A percentile compares a stretch with the other conserved stretches of the same genome.
Evolutionary conservation across 1,284 basidiomycete species (phyloP).

Genomic region (Trichosporon ovoides): DNA sequence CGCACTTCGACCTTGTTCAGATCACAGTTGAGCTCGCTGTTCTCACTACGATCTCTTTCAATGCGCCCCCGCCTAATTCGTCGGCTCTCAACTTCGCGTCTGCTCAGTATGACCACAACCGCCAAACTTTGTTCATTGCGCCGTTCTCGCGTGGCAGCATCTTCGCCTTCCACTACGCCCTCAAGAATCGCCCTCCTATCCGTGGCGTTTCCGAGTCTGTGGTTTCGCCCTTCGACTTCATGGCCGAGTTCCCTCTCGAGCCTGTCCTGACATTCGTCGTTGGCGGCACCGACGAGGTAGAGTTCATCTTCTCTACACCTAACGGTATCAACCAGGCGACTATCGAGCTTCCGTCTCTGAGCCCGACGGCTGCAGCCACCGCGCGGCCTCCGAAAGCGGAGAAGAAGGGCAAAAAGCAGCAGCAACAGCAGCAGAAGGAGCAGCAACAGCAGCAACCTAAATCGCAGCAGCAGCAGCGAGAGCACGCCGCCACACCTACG

Average conservation of each 20-base stretch:
- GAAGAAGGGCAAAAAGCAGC: slow-evolving; percentile 11
- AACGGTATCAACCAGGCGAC: slow-evolving; percentile 29
- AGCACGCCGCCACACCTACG: neutral
- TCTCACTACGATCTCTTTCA: slow-evolving; percentile 35
- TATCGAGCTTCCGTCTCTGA: slow-evolving; percentile 16
- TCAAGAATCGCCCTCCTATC: slow-evolving; percentile 36
- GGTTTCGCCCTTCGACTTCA: slow-evolving; percentile 25
- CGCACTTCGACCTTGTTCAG: slow-evolving; percentile 39
- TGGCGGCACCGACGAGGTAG: slow-evolving; percentile 21
- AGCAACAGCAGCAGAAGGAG: neutral
- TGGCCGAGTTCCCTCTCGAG: slow-evolving; percentile 34
- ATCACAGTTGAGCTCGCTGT: slow-evolving; percentile 38
- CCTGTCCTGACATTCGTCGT: slow-evolving; percentile 29
- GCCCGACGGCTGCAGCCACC: neutral
- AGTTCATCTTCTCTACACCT: slow-evolving; percentile 30
- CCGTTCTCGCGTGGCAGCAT: slow-evolving; percentile 30
- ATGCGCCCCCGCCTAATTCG: slow-evolving; percentile 18
- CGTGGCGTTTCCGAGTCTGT: slow-evolving; percentile 16
- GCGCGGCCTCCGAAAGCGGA: neutral
- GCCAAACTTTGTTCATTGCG: slow-evolving; percentile 30
- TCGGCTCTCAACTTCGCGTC: slow-evolving; percentile 26
- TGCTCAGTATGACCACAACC: slow-evolving; percentile 33
- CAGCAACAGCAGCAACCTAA: slow-evolving; percentile 5
- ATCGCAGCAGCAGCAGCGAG: neutral
- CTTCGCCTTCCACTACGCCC: slow-evolving; percentile 36